These are phyloP conservation scores for Lactifluus volemus DNA, from an alignment of 768 basidiomycete genomes.

Conservation along the genomic window DNA sequence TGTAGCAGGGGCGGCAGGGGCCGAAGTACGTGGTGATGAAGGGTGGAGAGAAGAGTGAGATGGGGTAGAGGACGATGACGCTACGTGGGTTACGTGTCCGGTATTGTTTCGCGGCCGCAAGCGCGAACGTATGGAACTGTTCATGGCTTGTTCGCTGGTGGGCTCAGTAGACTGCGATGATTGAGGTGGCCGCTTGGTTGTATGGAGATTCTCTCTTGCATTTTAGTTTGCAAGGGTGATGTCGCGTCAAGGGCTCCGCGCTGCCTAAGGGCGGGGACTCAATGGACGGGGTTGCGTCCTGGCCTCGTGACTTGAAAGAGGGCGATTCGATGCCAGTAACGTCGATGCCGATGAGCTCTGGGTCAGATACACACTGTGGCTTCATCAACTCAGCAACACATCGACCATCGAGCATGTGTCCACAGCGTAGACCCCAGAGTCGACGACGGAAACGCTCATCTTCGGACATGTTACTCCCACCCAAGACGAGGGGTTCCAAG, in stretches of 20 bases:
- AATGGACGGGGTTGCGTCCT: not conserved
- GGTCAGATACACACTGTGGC: slow-evolving; percentile 25
- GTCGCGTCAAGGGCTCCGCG: not conserved
- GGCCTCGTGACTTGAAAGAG: not conserved
- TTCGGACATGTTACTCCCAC: slow-evolving; percentile 34
- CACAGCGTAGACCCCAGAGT: slow-evolving; percentile 68
- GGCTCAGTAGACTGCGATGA: not conserved
- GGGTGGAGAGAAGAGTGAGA: not conserved
- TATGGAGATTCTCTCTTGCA: not conserved
- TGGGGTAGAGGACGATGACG: not conserved
- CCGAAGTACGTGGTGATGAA: not conserved
- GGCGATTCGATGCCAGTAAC: not conserved
- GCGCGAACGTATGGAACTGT: slow-evolving; percentile 14
- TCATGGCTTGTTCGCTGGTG: not conserved
- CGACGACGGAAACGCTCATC: slow-evolving; percentile 37
- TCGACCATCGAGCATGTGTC: slow-evolving; percentile 72
- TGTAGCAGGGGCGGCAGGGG: not conserved
- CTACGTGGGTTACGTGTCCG: slow-evolving; percentile 7
- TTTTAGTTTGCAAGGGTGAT: not conserved
- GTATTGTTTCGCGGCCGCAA: slow-evolving; percentile 16
- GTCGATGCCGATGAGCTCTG: not conserved
- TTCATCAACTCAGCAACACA: slow-evolving; percentile 53
- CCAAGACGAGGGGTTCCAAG: slow-evolving; percentile 51
- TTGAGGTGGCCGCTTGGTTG: not conserved
- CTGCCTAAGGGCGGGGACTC: not conserved